These are phyloP conservation scores for Sarcomyxa edulis DNA, from an alignment of 768 basidiomycete genomes.

Conservation along the genomic window DNA sequence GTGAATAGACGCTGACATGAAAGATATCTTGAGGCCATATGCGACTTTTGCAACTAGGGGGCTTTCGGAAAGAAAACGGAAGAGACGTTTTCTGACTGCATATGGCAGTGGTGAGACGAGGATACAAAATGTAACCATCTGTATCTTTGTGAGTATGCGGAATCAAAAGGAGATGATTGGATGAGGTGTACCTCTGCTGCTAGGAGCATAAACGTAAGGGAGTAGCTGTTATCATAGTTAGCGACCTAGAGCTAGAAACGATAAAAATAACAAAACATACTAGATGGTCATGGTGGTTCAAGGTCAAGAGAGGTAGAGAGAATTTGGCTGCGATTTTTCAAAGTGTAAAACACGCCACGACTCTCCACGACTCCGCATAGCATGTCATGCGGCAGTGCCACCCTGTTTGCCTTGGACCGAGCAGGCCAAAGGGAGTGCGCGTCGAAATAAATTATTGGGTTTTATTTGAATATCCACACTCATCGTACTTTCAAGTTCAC, in stretches of 20 bases:
- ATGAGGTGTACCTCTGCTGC: conserved; percentile 54
- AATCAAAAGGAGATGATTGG: not conserved
- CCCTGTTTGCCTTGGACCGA: no score
- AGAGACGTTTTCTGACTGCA: conserved; percentile 60
- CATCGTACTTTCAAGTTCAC: conserved; percentile 1
- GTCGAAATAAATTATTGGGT: no score
- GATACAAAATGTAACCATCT: conserved; percentile 82
- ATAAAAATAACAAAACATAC: conserved; percentile 17
- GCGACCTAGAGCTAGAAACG: conserved; percentile 18
- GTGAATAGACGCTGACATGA: conserved; percentile 58
- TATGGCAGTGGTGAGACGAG: conserved; percentile 87
- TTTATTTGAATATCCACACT: not conserved
- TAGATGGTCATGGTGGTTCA: conserved; percentile 45
- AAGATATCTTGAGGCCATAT: conserved; percentile 90
- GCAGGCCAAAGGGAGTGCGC: no score
- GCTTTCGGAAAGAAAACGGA: conserved; percentile 67
- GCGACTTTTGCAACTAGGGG: conserved; percentile 76
- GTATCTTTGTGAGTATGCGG: not conserved
- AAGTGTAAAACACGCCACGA: conserved; percentile 17
- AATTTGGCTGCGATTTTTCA: no score
- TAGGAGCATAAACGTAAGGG: conserved; percentile 75
- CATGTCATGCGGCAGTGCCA: no score
- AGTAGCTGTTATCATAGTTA: conserved; percentile 47
- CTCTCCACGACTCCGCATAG: no score
- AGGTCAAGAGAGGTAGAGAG: no score